Evolutionary conservation across 495 filamentous ascomycete genomes (phyloP), one percentile per base, ranked within the genome.

Genomic region (Aspergillus conjunctus): DNA sequence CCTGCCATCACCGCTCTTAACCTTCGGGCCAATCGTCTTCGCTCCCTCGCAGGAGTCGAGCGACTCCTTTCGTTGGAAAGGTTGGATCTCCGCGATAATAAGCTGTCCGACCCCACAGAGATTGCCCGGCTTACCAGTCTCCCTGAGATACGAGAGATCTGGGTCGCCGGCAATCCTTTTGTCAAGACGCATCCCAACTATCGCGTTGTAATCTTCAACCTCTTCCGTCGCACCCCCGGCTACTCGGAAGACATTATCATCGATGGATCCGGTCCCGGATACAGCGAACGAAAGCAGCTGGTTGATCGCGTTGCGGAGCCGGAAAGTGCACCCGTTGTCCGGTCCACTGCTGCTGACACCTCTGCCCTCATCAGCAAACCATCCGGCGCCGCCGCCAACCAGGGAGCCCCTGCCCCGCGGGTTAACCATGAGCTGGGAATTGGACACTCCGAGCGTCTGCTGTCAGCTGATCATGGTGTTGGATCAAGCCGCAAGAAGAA

Each of bases 1-100:
- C 93, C 94, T 15, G 93, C 94, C 50, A 97, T 98, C 61, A 93
- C 89, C 4, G 91, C 91, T 20, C 81, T 98, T 63, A 98, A 98
- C 68, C 84, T 98, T 46, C 88, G 94, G 46, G 88, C 84, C 20
- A 98, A 98, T 72, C 89, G 92, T 37, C 83, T 98, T 55, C 82
- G 84, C 32, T 97, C 93, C 7, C 83, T 98, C 51, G 91, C 91
- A 17, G 94, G 94, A 3, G 88, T 98, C 58, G 93, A 98, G 75
- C 87, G 89, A 61, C 81, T 97, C 7, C 85, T 89, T 44, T 93
- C 93, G 0, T 75, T 98, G 53, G 93, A 98, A 71, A 82, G 93
- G 62, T 77, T 98, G 49, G 94, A 98, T 71, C 78, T 98, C 17
- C 83, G 94, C 67, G 94, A 98, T 69, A 98, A 98, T 75, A 88